Conservation (phyloP, 495 filamentous ascomycete species). For the Aspergillus panamensis region DNA sequence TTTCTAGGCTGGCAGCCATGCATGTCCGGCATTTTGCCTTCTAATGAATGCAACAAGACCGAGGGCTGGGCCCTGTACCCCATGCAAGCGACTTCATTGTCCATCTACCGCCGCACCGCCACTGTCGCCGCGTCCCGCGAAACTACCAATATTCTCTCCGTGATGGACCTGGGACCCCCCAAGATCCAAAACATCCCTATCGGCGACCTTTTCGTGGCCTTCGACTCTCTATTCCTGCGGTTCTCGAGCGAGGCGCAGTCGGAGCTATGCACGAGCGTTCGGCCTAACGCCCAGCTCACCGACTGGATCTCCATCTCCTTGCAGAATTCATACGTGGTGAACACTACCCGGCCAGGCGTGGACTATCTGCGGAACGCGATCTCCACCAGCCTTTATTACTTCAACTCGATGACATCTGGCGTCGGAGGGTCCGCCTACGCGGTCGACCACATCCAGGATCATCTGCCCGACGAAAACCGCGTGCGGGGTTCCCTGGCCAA, state of each 20-base stretch:
- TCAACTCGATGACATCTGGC: not conserved
- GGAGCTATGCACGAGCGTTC: not conserved
- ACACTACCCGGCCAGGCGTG: not conserved
- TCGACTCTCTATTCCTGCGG: not conserved
- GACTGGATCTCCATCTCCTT: not conserved
- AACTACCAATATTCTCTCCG: not conserved
- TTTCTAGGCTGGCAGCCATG: slow-evolving; percentile 1
- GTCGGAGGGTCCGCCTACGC: not conserved
- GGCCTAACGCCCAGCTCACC: not conserved
- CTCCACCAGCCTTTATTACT: not conserved
- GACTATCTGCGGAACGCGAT: not conserved
- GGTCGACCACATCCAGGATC: not conserved
- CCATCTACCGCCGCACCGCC: not conserved
- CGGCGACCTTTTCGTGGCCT: not conserved
- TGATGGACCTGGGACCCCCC: not conserved
- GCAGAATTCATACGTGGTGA: not conserved
- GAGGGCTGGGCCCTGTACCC: not conserved
- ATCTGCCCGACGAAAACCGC: not conserved
- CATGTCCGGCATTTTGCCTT: not conserved
- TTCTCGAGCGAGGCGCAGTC: not conserved
- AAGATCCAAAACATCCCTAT: not conserved
- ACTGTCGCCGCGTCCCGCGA: not conserved
- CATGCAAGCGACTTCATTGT: not conserved
- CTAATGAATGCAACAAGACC: not conserved
- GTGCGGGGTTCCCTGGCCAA: not conserved